phyloP scores from a whole-genome alignment of 768 basidiomycete species.

The Flagelloscypha sp. region DNA sequence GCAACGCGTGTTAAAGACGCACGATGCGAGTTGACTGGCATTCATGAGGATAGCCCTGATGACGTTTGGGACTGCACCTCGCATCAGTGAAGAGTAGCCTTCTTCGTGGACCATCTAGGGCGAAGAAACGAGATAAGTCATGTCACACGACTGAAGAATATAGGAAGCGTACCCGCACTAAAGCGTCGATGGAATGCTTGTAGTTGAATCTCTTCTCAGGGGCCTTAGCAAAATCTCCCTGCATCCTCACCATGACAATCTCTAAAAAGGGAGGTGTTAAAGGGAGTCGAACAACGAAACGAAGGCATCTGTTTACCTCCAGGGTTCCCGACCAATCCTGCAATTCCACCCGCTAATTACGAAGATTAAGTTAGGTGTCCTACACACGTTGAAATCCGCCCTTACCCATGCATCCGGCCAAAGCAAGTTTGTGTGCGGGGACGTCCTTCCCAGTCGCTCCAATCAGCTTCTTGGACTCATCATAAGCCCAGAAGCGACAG shows the following conservation, averaged over 20 bases:
- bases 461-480: constrained; percentile 79
- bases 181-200: constrained; percentile 81
- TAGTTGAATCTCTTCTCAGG: constrained; percentile 86
- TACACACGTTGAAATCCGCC: constrained; percentile 8
- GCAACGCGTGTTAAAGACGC: constrained; percentile 20
- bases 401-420: constrained; percentile 82
- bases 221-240: constrained; percentile 85
- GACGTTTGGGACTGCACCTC: constrained; percentile 80
- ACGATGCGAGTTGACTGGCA: constrained; percentile 87
- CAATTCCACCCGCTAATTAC: constrained; percentile 67
- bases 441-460: constrained; percentile 59
- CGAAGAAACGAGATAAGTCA: neutral
- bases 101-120: constrained; percentile 81
- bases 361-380: constrained; percentile 7
- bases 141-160: constrained; percentile 2
- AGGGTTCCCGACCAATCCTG: constrained; percentile 84
- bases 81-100: constrained; percentile 62
- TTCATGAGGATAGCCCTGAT: constrained; percentile 87
- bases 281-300: neutral
- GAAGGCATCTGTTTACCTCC: constrained; percentile 41
- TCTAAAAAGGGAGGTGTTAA: constrained; percentile 28
- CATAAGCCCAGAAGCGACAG: constrained; percentile 91
- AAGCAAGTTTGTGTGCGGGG: constrained; percentile 73
- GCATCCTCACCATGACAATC: constrained; percentile 81
- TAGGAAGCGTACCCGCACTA: constrained; percentile 59